phyloP scores from a whole-genome alignment of 352 stramenopile genomes.

The Globisporangium barbulae region DNA sequence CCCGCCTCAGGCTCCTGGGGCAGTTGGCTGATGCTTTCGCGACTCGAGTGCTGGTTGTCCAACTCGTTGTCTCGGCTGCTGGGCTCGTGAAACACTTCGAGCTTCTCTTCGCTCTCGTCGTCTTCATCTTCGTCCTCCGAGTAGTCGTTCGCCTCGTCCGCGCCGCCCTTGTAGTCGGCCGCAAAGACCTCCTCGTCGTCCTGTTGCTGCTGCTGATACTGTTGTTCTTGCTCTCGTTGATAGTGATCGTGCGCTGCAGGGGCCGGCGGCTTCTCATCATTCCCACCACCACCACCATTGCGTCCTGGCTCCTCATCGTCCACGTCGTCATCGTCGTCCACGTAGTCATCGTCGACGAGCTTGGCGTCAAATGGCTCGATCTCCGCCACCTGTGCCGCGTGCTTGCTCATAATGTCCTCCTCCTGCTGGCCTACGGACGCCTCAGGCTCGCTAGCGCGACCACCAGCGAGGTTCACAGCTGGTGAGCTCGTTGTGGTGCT shows the following conservation, averaged over 20 bases:
- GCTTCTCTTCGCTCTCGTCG: conserved; percentile 33
- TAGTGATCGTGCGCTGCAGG: neutral
- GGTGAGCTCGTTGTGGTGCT: neutral
- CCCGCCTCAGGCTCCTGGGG: conserved; percentile 7
- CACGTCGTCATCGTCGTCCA: conserved; percentile 18
- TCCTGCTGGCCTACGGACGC: neutral
- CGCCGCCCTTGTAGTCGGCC: conserved; percentile 17
- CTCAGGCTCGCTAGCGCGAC: conserved; percentile 19
- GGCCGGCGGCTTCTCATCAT: conserved; percentile 1
- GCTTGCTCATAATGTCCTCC: neutral
- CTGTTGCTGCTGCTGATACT: conserved; percentile 15
- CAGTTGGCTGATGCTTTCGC: conserved; percentile 2
- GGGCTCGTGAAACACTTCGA: conserved; percentile 40
- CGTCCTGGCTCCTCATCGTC: neutral
- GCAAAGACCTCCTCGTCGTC: conserved; percentile 21
- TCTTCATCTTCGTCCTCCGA: conserved; percentile 13
- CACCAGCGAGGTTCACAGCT: neutral
- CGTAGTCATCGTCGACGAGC: conserved; percentile 20
- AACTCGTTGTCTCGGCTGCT: conserved; percentile 1
- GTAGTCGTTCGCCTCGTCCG: neutral
- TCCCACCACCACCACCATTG: neutral
- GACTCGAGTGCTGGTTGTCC: conserved; percentile 19
- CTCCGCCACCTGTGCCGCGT: neutral
- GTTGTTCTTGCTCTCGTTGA: conserved; percentile 15
- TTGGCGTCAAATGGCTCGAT: conserved; percentile 20